Conservation (phyloP, 2,329 filamentous ascomycete species). For the Neurospora crassa region DNA sequence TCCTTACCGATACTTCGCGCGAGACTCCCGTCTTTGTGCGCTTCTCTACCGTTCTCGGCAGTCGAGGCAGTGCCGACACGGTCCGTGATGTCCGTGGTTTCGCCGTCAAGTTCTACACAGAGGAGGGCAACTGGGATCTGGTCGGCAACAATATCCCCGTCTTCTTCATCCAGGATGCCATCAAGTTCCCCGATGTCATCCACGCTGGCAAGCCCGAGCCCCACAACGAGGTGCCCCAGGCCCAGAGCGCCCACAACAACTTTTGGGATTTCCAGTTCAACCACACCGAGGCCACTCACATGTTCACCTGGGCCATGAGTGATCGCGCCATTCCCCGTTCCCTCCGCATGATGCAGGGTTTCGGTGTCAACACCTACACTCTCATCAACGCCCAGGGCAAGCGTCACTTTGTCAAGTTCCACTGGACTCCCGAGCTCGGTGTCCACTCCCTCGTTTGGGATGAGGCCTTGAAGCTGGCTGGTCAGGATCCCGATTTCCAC, state of each 20-base stretch:
- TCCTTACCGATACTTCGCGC: constrained; percentile 28
- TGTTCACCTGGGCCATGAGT: constrained; percentile 72
- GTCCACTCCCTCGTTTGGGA: constrained; percentile 21
- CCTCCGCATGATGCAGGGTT: constrained; percentile 79
- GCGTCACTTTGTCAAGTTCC: constrained; percentile 68
- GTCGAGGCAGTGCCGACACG: constrained; percentile 67
- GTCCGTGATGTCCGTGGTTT: constrained; percentile 79
- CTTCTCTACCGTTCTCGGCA: constrained; percentile 71
- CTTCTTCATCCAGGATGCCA: constrained; percentile 67
- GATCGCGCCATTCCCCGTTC: constrained; percentile 65
- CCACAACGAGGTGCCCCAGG: constrained; percentile 61
- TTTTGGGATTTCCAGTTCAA: constrained; percentile 67
- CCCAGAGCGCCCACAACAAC: constrained; percentile 61
- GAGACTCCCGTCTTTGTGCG: constrained; percentile 60
- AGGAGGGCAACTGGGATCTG: constrained; percentile 69
- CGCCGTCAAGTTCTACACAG: constrained; percentile 67
- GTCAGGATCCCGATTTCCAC: constrained; percentile 21
- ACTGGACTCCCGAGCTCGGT: constrained; percentile 64
- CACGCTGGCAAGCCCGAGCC: constrained; percentile 60
- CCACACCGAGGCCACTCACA: constrained; percentile 65
- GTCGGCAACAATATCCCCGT: constrained; percentile 68
- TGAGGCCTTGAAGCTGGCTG: constrained; percentile 19
- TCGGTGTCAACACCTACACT: constrained; percentile 72
- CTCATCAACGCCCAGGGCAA: constrained; percentile 59
- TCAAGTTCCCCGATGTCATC: constrained; percentile 63